phyloP scores from a whole-genome alignment of 2,329 filamentous ascomycete species.

The Sclerotinia subarctica region DNA sequence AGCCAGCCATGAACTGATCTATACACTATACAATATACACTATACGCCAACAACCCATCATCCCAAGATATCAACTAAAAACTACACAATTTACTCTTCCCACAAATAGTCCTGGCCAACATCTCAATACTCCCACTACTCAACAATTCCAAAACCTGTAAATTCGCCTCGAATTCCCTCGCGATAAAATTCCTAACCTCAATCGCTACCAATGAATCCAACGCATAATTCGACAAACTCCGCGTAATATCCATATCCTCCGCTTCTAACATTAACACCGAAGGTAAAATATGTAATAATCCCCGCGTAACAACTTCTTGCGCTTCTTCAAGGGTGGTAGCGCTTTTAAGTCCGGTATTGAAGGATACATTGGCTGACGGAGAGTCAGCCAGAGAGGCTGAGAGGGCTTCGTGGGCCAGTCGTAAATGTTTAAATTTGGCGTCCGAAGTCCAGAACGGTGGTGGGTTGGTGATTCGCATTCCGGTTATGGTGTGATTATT shows the following conservation, averaged over 20 bases:
- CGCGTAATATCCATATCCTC: constrained; percentile 49
- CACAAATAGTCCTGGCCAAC: constrained; percentile 47
- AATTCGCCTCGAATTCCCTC: constrained; percentile 43
- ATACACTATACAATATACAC: no score
- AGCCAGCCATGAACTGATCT: not conserved
- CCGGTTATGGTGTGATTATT: constrained; percentile 54
- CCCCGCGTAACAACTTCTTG: constrained; percentile 46
- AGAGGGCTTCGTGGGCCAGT: constrained; percentile 40
- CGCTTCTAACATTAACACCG: constrained; percentile 48
- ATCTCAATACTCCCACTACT: constrained; percentile 51
- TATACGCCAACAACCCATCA: not conserved
- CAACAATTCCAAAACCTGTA: constrained; percentile 53
- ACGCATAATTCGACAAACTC: constrained; percentile 45
- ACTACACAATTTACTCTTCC: constrained; percentile 40
- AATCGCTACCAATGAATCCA: constrained; percentile 38
- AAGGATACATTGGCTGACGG: constrained; percentile 41
- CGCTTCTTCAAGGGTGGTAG: constrained; percentile 46
- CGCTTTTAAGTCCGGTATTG: constrained; percentile 44
- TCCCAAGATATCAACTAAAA: constrained; percentile 22
- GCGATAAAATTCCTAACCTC: constrained; percentile 41
- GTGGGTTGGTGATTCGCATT: constrained; percentile 47
- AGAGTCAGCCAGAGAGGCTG: constrained; percentile 23
- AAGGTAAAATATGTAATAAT: constrained; percentile 48
- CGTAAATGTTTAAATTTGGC: constrained; percentile 52
- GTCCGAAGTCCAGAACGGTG: constrained; percentile 53